Base-by-base conservation (phyloP, 495 filamentous ascomycete genomes). In the Daldinia grandis region DNA sequence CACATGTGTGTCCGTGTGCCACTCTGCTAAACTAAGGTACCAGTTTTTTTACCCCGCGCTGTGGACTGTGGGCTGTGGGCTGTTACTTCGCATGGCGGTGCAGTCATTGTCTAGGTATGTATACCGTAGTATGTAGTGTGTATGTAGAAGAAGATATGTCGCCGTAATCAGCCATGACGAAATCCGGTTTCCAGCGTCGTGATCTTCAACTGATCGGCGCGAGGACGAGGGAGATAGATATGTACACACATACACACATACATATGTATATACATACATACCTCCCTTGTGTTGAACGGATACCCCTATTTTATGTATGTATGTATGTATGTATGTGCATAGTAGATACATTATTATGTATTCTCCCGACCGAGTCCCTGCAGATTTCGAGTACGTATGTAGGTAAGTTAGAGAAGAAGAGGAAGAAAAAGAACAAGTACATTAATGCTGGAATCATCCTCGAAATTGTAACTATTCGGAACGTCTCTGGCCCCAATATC, bases 151-250 rank as follows among this genome's bases (percentile, higher is more conserved):
- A 27, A 33, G 21, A 30, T 53, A 66, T 66, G 69, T 63, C 69
- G 63, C 63, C 35, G 40, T 67, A 59, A 64, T 60, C 19, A 55
- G 17, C 38, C 19, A 72, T 72, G 69, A 72, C 64, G 69, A 64
- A 68, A 72, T 68, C 64, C 69, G 67, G 69, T 68, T 72, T 72
- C 68, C 53, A 4, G 25, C 30, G 14, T 37, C 40, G n/a, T 14
- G 25, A 54, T 62, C 66, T 60, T 57, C 38, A 28, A 49, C 33
- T 5, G 66, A 69, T 69, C 59, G 40, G 54, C 59, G 58, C 19
- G n/a, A n/a, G 54, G 33, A 24, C 25, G 35, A 57, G 25, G 9
- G 31, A 33, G 9, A 33, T 33, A 33, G 9, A 33, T n/a, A n/a
- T n/a, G n/a, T 12, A 12, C 31, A 33, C 4, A 35, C 9, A 35